Conservation (phyloP, 208 protist genomes). For the Trypanosoma vivax region DNA sequence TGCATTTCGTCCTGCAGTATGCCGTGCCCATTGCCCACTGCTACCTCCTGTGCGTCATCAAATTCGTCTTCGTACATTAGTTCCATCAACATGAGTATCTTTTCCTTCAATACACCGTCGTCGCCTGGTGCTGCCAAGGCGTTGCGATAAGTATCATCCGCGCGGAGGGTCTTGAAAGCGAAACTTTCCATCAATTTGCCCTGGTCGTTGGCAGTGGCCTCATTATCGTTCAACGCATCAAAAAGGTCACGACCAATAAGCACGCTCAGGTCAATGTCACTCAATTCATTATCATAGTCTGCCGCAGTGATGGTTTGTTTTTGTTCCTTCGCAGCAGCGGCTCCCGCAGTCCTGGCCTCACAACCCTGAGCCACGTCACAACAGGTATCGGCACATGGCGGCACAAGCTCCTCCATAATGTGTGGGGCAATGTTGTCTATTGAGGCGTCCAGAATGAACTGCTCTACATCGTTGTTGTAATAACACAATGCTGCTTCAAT, state of each 20-base stretch:
- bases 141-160: constrained; percentile 18
- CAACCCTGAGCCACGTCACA: neutral
- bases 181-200: neutral
- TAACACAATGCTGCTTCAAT: constrained; percentile 58
- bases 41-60: constrained; percentile 51
- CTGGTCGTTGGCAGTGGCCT: constrained; percentile 11
- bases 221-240: constrained; percentile 10
- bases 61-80: constrained; percentile 88
- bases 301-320: constrained; percentile 24
- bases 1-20: constrained; percentile 19
- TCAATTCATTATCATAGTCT: constrained; percentile 36
- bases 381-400: neutral
- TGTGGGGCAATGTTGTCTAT: constrained; percentile 83
- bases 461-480: constrained; percentile 85
- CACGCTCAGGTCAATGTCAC: constrained; percentile 15
- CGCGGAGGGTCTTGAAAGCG: constrained; percentile 4
- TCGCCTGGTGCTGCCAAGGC: constrained; percentile 49
- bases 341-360: neutral
- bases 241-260: constrained; percentile 22
- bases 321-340: constrained; percentile 15
- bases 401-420: constrained; percentile 41
- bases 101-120: constrained; percentile 71
- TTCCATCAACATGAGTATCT: constrained; percentile 78
- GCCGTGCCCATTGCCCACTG: constrained; percentile 35
- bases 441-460: constrained; percentile 82